Conservation (phyloP, 2,329 filamentous ascomycete genomes). For the Penicillium sp. region DNA sequence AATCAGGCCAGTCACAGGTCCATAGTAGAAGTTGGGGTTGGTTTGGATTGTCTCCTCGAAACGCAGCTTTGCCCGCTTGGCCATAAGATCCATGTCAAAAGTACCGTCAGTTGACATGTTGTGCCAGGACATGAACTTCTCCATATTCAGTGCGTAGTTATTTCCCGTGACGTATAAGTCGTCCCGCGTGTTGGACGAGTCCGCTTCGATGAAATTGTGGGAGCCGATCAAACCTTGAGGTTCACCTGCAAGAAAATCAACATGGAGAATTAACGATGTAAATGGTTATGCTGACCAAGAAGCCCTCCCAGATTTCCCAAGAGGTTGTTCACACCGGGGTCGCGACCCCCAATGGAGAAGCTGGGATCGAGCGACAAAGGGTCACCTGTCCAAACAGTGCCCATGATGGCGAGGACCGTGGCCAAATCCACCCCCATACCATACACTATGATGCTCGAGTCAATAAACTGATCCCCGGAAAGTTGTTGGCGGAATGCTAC, state of each 20-base stretch:
- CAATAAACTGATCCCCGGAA: not conserved
- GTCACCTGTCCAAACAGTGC: conserved; percentile 54
- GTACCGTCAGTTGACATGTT: conserved; percentile 43
- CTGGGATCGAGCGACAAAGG: conserved; percentile 52
- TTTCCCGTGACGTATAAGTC: conserved; percentile 58
- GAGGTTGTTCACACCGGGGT: conserved; percentile 42
- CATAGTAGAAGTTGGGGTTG: conserved; percentile 59
- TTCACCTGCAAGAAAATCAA: conserved; percentile 30
- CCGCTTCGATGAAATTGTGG: conserved; percentile 59
- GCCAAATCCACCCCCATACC: conserved; percentile 53
- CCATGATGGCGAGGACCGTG: conserved; percentile 48
- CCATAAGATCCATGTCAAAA: conserved; percentile 48
- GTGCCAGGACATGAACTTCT: conserved; percentile 54
- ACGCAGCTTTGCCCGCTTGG: conserved; percentile 46
- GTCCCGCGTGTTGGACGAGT: conserved; percentile 55
- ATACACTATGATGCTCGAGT: conserved; percentile 37
- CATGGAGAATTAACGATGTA: not conserved
- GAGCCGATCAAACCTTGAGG: conserved; percentile 54
- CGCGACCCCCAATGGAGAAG: conserved; percentile 57
- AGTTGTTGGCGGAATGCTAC: conserved; percentile 10
- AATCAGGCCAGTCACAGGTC: conserved; percentile 54
- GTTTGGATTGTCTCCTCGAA: conserved; percentile 52
- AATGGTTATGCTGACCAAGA: conserved; percentile 32
- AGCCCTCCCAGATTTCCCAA: conserved; percentile 49
- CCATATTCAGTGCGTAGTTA: conserved; percentile 55